Base-by-base conservation (phyloP, 164 flowering plant species). In the Stephania japonica region DNA sequence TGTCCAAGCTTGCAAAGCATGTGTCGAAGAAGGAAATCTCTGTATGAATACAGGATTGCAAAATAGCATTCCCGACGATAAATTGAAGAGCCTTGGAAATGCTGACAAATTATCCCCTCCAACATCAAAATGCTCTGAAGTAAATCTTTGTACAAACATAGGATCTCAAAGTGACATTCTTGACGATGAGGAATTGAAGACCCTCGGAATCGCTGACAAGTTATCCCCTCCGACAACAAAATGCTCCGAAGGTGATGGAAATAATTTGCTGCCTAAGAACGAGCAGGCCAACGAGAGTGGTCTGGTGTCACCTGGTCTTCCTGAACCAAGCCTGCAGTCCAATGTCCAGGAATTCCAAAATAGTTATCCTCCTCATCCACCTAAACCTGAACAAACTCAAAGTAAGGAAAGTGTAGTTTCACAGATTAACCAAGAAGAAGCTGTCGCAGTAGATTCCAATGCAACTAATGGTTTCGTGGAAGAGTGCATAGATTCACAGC, bases 1-100 rank as follows among this genome's bases (percentile, higher is more conserved):
- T 65, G 72, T 73, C 27, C 11, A 72, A 65, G 94, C 94, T 56
- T 90, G 93, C 78, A 71, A 76, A 74, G 75, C 72, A 67, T 82
- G 77, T 67, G 23, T 82, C 1, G 72, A 86, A 32, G 81, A 68
- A 65, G 78, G 44, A 19, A 69, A 49, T 18, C 14, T 65, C 44
- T 18, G 26, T 59, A 71, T 38, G 26, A 65, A 5, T 42, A 23
- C 43, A 1, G 41, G 65, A 32, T 32, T 32, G 38, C 38, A 32
- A 32, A 32, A 32, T 65, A 70, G 71, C 49, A 27, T 24, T 56
- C 4, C 9, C 18, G 21, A 12, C n/a, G 43, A 11, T 18, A 61
- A 75, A 72, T 47, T 73, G 25, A 71, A 44, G 38, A 74, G 21
- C 26, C 71, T 61, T 42, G 62, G 62, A 64, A 14, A 49, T 41